Evolutionary conservation across 108 stramenopile species (phyloP), one percentile per base, ranked within the genome.

Genomic region (Cyclostephanos invisitatus): DNA sequence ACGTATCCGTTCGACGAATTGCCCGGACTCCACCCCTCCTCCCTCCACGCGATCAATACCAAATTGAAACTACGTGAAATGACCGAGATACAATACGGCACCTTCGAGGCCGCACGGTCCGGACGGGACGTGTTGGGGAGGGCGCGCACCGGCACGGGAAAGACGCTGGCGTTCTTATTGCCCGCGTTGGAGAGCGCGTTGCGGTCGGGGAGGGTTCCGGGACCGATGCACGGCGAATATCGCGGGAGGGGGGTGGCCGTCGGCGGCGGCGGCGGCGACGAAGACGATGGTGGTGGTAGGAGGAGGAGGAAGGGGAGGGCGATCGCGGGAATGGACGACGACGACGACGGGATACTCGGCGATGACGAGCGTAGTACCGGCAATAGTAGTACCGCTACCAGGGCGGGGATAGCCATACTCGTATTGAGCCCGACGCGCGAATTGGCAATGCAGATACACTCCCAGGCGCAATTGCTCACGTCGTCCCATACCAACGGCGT

Each of bases 81-180:
- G 93, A 98, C 98, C 6, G 86, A 96, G 65, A 91, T 99, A 63
- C 98, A 99, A 83, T 74, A 74, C 20, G 70, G 86, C 29, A 86
- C 96, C 24, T 92, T 89, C 59, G 87, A 86, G 47, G 85, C 77
- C 3, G 89, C 89, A 17, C 27, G 77, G 1, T 44, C 69, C 20
- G 90, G 90, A 9, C 67, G 73, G 22, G 86, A 98, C 83, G 77
- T 98, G 3, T 69, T 98, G 22, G 97, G 88, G 17, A 80, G 97
- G 63, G 94, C 98, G 21, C 84, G 96, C 50, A 99, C 99, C 0
- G 99, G 98, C 18, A 90, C 90, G 0, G 93, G 82, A 22, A 82
- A 82, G 84, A 96, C 94, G 21, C 62, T 96, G 47, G 90, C 86
- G 12, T 96, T 96, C 72, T 69, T 94, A 47, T 36, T 96, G 15